Evolutionary conservation across 495 filamentous ascomycete species (phyloP), one percentile per base, ranked within the genome.

Genomic region (Penicillium odoratum): DNA sequence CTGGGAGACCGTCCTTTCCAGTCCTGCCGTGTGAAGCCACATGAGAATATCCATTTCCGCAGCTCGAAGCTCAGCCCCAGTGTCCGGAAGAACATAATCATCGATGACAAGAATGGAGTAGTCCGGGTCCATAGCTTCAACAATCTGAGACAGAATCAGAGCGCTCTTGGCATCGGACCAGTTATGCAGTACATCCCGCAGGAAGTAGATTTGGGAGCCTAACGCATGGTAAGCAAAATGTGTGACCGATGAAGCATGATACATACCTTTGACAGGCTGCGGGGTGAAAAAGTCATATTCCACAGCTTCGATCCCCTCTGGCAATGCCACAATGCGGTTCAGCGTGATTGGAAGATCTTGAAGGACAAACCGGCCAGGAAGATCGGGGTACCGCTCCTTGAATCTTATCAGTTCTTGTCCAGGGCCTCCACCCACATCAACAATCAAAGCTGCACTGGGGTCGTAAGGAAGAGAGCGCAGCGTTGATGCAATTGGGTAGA

Each of bases 341-440:
- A 80, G 57, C 1, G 76, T 71, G 21, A 69, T 47, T 5, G 73
- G 67, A 3, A 77, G 69, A 60, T 84, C 83, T 58, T 84, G 79
- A 4, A 85, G 55, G 7, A 85, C 61, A n/a, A 83, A 66, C 13
- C 69, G 67, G 0, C 78, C 80, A 4, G 73, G 63, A 1, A 76
- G 47, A 1, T 75, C 50, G 0, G 76, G 57, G 54, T 68, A 59
- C 18, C 44, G 51, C 46, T 64, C 46, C 30, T 55, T 64, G 47
- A 82, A 48, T 16, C 68, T 68, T 16, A 67, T 55, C n/a, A 79
- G 55, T 51, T 83, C 78, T 40, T 82, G 76, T 0, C 81, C 81
- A 6, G 64, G 57, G 8, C 67, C 71, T 7, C 79, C 82, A 43
- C 71, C 81, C 0, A 83, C 68, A 63, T 85, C 83, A 13, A 84